Evolutionary conservation across 306 rosid species (phyloP), one percentile per base, ranked within the genome.

Genomic region (Arachis hypogaea): DNA sequence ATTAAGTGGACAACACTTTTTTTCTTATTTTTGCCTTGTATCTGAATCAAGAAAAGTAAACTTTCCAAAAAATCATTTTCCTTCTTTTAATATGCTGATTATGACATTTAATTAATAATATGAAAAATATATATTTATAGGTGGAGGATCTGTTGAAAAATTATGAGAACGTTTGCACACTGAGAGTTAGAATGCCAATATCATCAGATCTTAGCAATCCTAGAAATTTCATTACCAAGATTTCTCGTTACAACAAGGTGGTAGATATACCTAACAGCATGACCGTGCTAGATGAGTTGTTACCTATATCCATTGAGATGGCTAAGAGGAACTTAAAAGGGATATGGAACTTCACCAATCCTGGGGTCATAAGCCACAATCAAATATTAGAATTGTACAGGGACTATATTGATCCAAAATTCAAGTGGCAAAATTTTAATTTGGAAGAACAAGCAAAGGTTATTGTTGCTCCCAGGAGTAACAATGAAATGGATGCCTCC

Each of bases 321-420:
- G 93, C 96, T 1, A 85, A 76, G 80, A 90, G 88, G 74, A 76
- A 77, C 68, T 71, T 85, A 63, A 80, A 68, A 76, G 96, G 91
- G 38, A 80, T 90, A 55, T 90, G 96, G 96, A 90, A 90, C 84
- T 86, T 90, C 82, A 90, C 93, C 56, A 90, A 90, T 41, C 93
- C 96, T 3, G 96, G 93, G 52, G 93, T 81, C 36, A 84, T 90
- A 40, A 83, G 90, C 77, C 93, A 88, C 84, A 88, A 90, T 62
- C 77, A 90, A 80, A 86, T 88, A 58, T 68, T 85, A 55, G 87
- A 90, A 56, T 68, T 88, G 88, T 88, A 84, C 54, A 86, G 62
- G 72, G 78, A 86, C 30, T 88, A 85, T 73, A 83, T 90, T 1
- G 92, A 90, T 29, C 91, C 93, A 0, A 3, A 83, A 33, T 86